Evolutionary conservation across 495 filamentous ascomycete species (phyloP), one percentile per base, ranked within the genome.

Genomic region (Penicillium bialowiezense): DNA sequence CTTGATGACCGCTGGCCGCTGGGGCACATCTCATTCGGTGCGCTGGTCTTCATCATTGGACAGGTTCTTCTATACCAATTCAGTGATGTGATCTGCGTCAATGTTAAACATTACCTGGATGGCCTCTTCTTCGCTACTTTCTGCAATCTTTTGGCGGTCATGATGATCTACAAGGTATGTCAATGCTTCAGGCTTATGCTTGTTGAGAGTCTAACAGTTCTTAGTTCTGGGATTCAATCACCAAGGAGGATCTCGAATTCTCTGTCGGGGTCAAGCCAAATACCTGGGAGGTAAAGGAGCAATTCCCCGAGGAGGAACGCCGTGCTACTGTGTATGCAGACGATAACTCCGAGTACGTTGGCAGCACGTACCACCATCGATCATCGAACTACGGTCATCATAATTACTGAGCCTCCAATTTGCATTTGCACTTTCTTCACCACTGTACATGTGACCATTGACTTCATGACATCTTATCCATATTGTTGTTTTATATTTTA

Each of bases 111-210:
- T 64, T 99, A 97, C 57, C 64, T 99, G 39, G 93, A 99, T 62
- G 93, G 92, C 0, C 72, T 97, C 29, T 96, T 99, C 71, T 93
- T 99, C 62, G 88, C 91, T 12, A 95, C 91, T 0, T 85, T 91
- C 54, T 92, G 89, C 72, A 97, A 99, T 62, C 72, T 99, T 26
- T 76, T 97, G 8, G 92, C 85, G 2, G 92, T 97, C 42, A 99
- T 99, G 93, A 99, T 99, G 93, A 86, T 97, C 9, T 99, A 99
- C 79, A 99, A 99, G 85, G 90, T 90, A 75, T 45, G 74, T 64
- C 31, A 33, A 37, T n/a, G 24, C 36, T 15, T 20, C 31, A 13
- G 32, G 28, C 9, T 45, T 26, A 13, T 44, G 29, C 29, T 26
- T 32, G 18, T n/a, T 34, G 36, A 19, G 45, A 29, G 48, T 21